These are phyloP conservation scores for Pneumocystis carinii DNA, from an alignment of 1,139 yeast genomes.

Conservation along the genomic window DNA sequence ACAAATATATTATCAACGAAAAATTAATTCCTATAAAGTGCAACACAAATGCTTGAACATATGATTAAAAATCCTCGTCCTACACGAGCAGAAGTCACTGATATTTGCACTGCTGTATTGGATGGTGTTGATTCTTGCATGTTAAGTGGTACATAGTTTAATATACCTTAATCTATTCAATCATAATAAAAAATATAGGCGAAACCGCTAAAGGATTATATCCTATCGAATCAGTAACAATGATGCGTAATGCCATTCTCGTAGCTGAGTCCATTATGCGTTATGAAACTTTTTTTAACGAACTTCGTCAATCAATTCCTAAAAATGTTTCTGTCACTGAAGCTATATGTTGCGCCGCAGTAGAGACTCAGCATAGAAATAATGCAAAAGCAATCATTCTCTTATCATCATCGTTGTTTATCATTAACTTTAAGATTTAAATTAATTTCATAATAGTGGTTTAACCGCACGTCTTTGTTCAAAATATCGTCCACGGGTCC, in stretches of 20 bases:
- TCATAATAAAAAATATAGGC: constrained; percentile 71
- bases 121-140: constrained; percentile 98
- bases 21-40: constrained; percentile 25
- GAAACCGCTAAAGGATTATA: constrained; percentile 99
- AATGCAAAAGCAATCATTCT: constrained; percentile 93
- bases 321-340: constrained; percentile 90
- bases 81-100: constrained; percentile 98
- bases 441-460: constrained; percentile 31
- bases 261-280: constrained; percentile 96
- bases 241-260: constrained; percentile 96
- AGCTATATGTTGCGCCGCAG: constrained; percentile 96
- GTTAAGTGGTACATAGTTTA: neutral
- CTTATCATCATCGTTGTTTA: constrained; percentile 53
- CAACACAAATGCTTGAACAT: constrained; percentile 98
- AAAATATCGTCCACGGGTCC: constrained; percentile 94
- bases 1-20: neutral
- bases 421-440: neutral
- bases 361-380: constrained; percentile 90
- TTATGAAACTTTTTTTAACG: constrained; percentile 74
- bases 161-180: neutral
- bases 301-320: constrained; percentile 68
- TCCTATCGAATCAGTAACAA: constrained; percentile 91
- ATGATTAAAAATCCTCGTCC: constrained; percentile 99
- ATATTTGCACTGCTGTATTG: constrained; percentile 96
- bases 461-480: constrained; percentile 89